These are phyloP conservation scores for Lasiodiplodia citricola DNA, from an alignment of 2,329 filamentous ascomycete genomes.

Conservation along the genomic window DNA sequence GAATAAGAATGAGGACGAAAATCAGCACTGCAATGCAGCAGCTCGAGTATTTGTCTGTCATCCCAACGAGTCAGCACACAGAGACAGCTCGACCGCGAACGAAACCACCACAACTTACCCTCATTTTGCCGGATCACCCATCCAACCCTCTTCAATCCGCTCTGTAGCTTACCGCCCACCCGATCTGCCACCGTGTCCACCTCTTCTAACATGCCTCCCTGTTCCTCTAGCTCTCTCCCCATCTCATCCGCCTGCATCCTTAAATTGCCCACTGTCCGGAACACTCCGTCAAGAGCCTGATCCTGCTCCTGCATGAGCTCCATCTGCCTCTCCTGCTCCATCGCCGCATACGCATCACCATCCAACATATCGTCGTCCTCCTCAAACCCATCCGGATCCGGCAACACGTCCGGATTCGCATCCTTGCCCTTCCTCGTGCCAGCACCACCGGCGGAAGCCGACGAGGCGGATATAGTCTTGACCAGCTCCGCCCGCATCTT, in stretches of 20 bases:
- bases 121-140: conserved; percentile 89
- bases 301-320: conserved; percentile 96
- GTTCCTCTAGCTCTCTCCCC: conserved; percentile 95
- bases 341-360: conserved; percentile 37
- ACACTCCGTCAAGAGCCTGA: conserved; percentile 88
- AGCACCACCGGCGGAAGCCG: conserved; percentile 36
- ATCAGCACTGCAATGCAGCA: conserved; percentile 92
- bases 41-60: conserved; percentile 71
- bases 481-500: conserved; percentile 85
- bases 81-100: conserved; percentile 25
- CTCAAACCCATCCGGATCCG: conserved; percentile 44
- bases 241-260: conserved; percentile 91
- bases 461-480: conserved; percentile 50
- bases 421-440: conserved; percentile 41
- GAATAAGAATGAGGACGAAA: conserved; percentile 81
- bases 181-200: conserved; percentile 85
- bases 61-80: conserved; percentile 6
- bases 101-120: conserved; percentile 62
- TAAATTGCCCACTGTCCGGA: conserved; percentile 89
- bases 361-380: conserved; percentile 31
- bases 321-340: conserved; percentile 83
- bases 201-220: conserved; percentile 84
- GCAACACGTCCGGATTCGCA: conserved; percentile 45
- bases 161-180: conserved; percentile 83
- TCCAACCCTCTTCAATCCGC: conserved; percentile 83